Evolutionary conservation across 2,329 filamentous ascomycete species (phyloP).

Genomic region (Purpureocillium takamizusanense): DNA sequence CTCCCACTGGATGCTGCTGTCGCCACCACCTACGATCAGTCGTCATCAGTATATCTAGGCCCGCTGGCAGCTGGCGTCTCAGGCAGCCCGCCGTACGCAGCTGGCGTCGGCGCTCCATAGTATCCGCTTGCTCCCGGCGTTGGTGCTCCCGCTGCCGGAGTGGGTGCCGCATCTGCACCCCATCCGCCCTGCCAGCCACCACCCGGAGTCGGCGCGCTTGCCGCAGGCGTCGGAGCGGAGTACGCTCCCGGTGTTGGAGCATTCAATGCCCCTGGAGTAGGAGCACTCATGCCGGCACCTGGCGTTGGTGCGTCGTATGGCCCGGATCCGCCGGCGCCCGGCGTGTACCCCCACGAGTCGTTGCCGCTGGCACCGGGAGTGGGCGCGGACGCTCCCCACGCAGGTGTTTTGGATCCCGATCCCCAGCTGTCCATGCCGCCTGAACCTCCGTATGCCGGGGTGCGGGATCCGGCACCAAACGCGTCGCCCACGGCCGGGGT

Average conservation of each 20-base stretch:
- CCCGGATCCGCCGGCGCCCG: conserved; percentile 34
- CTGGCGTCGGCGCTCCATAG: conserved; percentile 56
- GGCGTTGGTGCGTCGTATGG: conserved; percentile 65
- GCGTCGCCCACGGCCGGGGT: conserved; percentile 54
- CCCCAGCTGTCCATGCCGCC: conserved; percentile 49
- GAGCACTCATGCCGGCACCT: conserved; percentile 47
- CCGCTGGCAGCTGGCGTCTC: conserved; percentile 55
- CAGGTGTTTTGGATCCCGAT: conserved; percentile 68
- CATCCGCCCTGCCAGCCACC: conserved; percentile 51
- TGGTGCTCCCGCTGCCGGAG: conserved; percentile 56
- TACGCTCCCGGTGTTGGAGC: conserved; percentile 66
- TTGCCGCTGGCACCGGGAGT: conserved; percentile 49
- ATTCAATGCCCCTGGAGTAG: conserved; percentile 52
- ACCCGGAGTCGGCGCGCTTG: conserved; percentile 61
- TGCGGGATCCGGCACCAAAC: conserved; percentile 60
- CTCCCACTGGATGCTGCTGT: background rate
- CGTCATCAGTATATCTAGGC: conserved; percentile 44
- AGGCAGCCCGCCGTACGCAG: conserved; percentile 44
- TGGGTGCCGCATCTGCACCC: conserved; percentile 56
- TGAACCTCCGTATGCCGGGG: conserved; percentile 48
- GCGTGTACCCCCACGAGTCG: conserved; percentile 53
- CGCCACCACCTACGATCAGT: conserved; percentile 14
- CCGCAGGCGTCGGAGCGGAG: conserved; percentile 54
- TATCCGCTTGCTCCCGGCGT: conserved; percentile 61
- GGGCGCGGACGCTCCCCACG: conserved; percentile 53